Conservation (phyloP, 2,329 filamentous ascomycete species). For the Sclerotinia borealis region DNA sequence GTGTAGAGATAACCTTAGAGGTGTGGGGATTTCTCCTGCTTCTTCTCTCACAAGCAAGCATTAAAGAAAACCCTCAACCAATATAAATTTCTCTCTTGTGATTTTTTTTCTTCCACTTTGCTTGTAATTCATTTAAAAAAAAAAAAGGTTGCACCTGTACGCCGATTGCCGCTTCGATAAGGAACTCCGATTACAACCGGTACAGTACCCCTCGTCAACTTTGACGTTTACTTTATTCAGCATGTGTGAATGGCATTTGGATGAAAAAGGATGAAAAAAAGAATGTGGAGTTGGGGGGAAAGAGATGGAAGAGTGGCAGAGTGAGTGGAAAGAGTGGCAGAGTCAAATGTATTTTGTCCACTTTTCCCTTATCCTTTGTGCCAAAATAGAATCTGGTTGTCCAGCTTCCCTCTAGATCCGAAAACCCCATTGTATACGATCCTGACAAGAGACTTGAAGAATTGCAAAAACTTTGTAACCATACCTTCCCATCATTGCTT, state of each 20-base stretch:
- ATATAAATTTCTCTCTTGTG: neutral
- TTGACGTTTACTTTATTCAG: constrained; percentile 17
- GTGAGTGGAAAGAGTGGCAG: neutral
- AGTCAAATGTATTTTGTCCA: neutral
- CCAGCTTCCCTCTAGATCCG: neutral
- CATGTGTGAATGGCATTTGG: constrained; percentile 10
- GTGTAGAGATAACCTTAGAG: neutral
- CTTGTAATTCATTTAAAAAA: constrained; percentile 9
- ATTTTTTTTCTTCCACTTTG: neutral
- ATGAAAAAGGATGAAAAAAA: constrained; percentile 5
- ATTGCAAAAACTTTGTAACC: constrained; percentile 15
- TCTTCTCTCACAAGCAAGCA: neutral
- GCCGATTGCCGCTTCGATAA: constrained; percentile 29
- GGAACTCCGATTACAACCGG: constrained; percentile 19
- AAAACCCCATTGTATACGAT: neutral
- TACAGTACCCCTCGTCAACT: constrained; percentile 28
- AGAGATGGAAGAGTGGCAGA: neutral
- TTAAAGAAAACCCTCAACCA: neutral
- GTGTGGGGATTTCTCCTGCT: neutral
- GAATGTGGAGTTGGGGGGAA: constrained; percentile 1
- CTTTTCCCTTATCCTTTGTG: neutral
- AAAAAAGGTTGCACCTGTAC: constrained; percentile 11
- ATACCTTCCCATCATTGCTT: constrained; percentile 34
- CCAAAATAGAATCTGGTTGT: neutral
- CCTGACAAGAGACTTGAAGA: neutral